These are phyloP conservation scores for Yamagishiella unicocca DNA, from an alignment of 139 green algal species.

Conservation along the genomic window DNA sequence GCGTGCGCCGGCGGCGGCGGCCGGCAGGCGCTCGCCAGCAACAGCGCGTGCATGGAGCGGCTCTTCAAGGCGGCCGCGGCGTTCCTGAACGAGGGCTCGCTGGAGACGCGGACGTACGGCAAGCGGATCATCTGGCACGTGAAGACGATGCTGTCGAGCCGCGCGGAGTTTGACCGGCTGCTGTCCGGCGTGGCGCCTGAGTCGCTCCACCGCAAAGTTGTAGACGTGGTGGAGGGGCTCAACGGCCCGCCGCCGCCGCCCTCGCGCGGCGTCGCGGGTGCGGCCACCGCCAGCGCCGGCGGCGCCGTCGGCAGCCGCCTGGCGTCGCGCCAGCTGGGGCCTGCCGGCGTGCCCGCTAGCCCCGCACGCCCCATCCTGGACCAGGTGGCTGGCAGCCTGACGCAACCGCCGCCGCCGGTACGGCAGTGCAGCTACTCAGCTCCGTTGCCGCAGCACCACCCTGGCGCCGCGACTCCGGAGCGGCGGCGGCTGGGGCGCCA, in stretches of 20 bases:
- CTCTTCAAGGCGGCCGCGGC: constrained; percentile 69
- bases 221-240: constrained; percentile 64
- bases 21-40: constrained; percentile 38
- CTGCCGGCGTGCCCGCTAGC: not conserved
- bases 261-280: constrained; percentile 5
- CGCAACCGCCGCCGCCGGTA: constrained; percentile 39
- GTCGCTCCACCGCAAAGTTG: constrained; percentile 54
- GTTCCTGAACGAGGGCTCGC: constrained; percentile 77
- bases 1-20: constrained; percentile 1
- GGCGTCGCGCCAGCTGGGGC: constrained; percentile 16
- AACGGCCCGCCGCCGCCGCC: constrained; percentile 64
- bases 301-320: not conserved
- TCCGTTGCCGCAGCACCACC: constrained; percentile 2
- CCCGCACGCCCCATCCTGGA: constrained; percentile 12
- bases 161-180: constrained; percentile 59
- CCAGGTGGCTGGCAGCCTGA: constrained; percentile 13
- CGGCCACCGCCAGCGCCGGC: not conserved
- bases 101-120: constrained; percentile 79
- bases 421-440: constrained; percentile 35
- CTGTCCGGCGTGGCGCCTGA: constrained; percentile 47
- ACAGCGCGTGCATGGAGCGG: constrained; percentile 55
- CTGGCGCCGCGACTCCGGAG: constrained; percentile 16
- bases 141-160: constrained; percentile 47
- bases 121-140: constrained; percentile 83
- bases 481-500: constrained; percentile 26